A percentile compares a stretch with the other conserved stretches of the same genome.
These are phyloP conservation scores for Diaporthe aspalathi DNA, from an alignment of 2,329 filamentous ascomycete species.

Conservation along the genomic window DNA sequence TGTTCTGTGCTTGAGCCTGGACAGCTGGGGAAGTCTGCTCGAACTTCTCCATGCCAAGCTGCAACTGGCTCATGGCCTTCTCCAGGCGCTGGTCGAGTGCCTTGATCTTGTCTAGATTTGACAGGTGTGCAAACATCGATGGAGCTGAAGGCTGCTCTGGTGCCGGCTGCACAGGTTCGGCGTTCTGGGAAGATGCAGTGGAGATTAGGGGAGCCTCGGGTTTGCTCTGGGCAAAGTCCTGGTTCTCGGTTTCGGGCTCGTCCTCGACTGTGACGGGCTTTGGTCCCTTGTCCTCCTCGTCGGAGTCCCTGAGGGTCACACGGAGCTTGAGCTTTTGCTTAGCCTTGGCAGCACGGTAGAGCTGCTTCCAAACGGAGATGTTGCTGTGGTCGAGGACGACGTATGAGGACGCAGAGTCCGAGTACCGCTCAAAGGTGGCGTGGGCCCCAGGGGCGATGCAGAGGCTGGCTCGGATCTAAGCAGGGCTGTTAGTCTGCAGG, in stretches of 20 bases:
- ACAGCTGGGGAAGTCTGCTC: constrained; percentile 20
- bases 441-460: constrained; percentile 70
- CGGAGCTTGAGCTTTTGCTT: constrained; percentile 97
- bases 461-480: constrained; percentile 77
- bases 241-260: constrained; percentile 48
- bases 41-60: constrained; percentile 31
- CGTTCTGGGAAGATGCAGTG: constrained; percentile 28
- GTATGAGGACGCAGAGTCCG: constrained; percentile 87
- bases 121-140: background rate
- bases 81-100: constrained; percentile 18
- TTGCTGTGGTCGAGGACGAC: constrained; percentile 83
- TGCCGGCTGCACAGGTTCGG: constrained; percentile 3
- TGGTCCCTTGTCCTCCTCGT: constrained; percentile 50
- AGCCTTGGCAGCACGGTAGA: constrained; percentile 95
- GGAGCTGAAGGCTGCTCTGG: constrained; percentile 3
- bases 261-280: constrained; percentile 64
- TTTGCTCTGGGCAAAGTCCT: constrained; percentile 38
- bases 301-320: constrained; percentile 62
- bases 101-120: constrained; percentile 27
- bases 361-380: constrained; percentile 90
- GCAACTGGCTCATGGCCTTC: constrained; percentile 33
- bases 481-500: constrained; percentile 9
- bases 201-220: constrained; percentile 41
- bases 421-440: constrained; percentile 89
- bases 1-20: constrained; percentile 1